Base-by-base conservation (phyloP, 2,329 filamentous ascomycete genomes). In the Teratosphaeria gauchensis region DNA sequence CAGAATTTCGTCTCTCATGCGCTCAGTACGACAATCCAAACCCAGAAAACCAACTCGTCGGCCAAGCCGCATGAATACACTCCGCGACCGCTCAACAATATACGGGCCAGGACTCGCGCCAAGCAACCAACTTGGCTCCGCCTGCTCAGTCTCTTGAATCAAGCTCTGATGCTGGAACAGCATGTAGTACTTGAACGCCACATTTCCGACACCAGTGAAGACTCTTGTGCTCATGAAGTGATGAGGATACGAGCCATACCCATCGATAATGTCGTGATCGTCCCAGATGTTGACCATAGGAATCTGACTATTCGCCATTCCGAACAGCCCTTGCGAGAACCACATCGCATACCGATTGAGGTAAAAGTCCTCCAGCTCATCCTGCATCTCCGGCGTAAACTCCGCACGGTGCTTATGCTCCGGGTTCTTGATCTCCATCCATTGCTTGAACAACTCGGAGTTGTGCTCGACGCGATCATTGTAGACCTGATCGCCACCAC, bases 241-340 rank as follows among this genome's bases (percentile, higher is more conserved):
- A 65, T 96, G 84, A 3, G 92, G 86, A 72, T 97, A 99, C 0
- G 91, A 96, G 6, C 94, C 94, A 70, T 87, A 99, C 0, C 95
- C 94, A 61, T 80, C 78, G 32, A 80, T 80, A 58, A 80, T 80
- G 62, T 80, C 79, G 71, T 97, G 94, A 67, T 97, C 94, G 72
- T 97, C 92, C 80, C 89, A 96, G 73, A 99, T 92, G 72, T 99
- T 99, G 67, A 99, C 84, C 92, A 96, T 97, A 8, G 94, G 92
- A 53, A 99, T 97, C 71, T 97, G 92, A 1, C 89, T 88, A 66
- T 87, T 92, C 4, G 92, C 94, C 70, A 99, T 83, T n/a, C 88
- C 85, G 69, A 96, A 99, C 4, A 97, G 77, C 0, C 95, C 94
- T 68, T 95, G 92, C 0, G 92, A 96, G 74, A 97, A 99, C 92